phyloP scores from a whole-genome alignment of 2,329 filamentous ascomycete genomes.

The Fusarium metavorans region DNA sequence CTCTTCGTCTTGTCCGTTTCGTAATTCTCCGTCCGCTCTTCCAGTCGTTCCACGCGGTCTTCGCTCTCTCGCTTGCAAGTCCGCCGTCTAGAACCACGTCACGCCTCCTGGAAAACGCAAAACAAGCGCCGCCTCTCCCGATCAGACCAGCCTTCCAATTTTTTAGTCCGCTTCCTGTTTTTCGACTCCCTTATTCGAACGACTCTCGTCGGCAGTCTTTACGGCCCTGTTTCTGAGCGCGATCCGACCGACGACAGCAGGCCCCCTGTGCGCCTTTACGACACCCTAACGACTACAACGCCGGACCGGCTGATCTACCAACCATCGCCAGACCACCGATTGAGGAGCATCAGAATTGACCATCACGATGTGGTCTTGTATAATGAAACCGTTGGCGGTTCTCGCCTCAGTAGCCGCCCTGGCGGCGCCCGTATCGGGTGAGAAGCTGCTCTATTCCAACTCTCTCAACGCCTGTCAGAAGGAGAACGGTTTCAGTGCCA shows the following conservation, averaged over 20 bases:
- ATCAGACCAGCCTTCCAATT: slow-evolving; percentile 7
- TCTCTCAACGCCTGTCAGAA: slow-evolving; percentile 88
- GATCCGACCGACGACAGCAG: slow-evolving; percentile 2
- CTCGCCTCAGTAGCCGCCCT: slow-evolving; percentile 59
- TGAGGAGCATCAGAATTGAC: slow-evolving; percentile 15
- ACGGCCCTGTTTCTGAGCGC: slow-evolving; percentile 2
- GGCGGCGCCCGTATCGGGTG: slow-evolving; percentile 65
- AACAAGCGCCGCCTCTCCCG: slow-evolving; percentile 1
- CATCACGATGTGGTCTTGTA: slow-evolving; percentile 61
- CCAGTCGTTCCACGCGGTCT: slow-evolving; percentile 27
- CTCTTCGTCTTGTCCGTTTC: slow-evolving; percentile 33
- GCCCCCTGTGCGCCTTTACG: background rate
- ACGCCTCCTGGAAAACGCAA: slow-evolving; percentile 28
- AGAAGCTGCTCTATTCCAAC: slow-evolving; percentile 80
- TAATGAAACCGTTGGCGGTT: slow-evolving; percentile 58
- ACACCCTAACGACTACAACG: slow-evolving; percentile 13
- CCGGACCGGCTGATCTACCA: slow-evolving; percentile 3
- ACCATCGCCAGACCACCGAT: slow-evolving; percentile 4
- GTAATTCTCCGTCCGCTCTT: slow-evolving; percentile 29
- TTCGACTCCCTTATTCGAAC: background rate
- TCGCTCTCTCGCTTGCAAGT: slow-evolving; percentile 38
- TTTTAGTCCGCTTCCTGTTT: background rate
- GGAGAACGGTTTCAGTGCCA: slow-evolving; percentile 87
- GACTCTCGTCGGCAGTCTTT: background rate
- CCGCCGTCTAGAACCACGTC: slow-evolving; percentile 21